Conservation (phyloP, 1,284 basidiomycete genomes). For the Chalciporus sp. region DNA sequence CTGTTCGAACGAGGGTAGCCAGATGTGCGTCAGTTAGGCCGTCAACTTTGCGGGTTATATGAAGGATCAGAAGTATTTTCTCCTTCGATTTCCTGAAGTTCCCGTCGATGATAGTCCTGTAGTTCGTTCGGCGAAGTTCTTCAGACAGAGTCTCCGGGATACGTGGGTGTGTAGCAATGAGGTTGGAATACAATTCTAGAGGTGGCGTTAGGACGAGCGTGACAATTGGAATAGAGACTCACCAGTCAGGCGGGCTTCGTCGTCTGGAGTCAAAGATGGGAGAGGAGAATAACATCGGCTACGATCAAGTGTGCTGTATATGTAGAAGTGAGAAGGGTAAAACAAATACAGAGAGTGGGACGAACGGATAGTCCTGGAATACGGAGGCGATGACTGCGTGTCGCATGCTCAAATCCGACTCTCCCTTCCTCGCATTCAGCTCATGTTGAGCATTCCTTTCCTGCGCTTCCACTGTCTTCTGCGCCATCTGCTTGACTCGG, state of each 20-base stretch:
- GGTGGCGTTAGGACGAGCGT: neutral
- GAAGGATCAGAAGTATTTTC: slow-evolving; percentile 22
- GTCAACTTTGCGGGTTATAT: slow-evolving; percentile 19
- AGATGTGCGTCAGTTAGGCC: slow-evolving; percentile 18
- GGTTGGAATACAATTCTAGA: slow-evolving; percentile 21
- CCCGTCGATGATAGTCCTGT: slow-evolving; percentile 21
- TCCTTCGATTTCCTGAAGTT: slow-evolving; percentile 29
- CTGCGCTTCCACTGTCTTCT: slow-evolving; percentile 10
- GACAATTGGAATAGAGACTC: neutral
- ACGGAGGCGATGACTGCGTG: slow-evolving; percentile 30
- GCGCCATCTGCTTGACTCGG: slow-evolving; percentile 1
- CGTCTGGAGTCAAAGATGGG: slow-evolving; percentile 17
- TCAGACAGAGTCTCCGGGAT: slow-evolving; percentile 23
- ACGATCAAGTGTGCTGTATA: slow-evolving; percentile 24
- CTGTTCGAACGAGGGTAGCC: slow-evolving; percentile 13
- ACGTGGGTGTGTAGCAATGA: slow-evolving; percentile 18
- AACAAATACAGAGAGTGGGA: neutral
- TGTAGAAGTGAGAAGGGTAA: neutral
- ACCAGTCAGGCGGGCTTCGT: slow-evolving; percentile 18
- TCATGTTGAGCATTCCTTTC: slow-evolving; percentile 16
- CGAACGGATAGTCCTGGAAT: slow-evolving; percentile 32
- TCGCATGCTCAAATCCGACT: slow-evolving; percentile 26
- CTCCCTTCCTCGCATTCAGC: slow-evolving; percentile 6
- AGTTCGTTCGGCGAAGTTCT: slow-evolving; percentile 21
- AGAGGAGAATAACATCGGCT: slow-evolving; percentile 16